phyloP scores from a whole-genome alignment of 495 filamentous ascomycete genomes.

The Melanomma pulvis-pyrius region DNA sequence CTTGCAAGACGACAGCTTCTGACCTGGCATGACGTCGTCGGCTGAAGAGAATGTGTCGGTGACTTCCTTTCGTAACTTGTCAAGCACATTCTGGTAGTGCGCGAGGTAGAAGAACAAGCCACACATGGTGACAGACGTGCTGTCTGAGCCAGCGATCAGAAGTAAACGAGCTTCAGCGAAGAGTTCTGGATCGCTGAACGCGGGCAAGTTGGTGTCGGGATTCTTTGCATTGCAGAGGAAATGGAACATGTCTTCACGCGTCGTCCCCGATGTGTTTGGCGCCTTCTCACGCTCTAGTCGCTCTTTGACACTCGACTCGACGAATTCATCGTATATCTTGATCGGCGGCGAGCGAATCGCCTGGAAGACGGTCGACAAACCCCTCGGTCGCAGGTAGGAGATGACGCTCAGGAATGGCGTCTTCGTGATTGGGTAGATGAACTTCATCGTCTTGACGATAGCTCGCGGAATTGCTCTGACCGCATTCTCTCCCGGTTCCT shows the following conservation, averaged over 20 bases:
- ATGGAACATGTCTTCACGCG: conserved; percentile 46
- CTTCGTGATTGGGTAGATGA: conserved; percentile 24
- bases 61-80: conserved; percentile 13
- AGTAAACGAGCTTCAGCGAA: conserved; percentile 36
- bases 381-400: conserved; percentile 15
- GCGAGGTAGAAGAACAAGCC: conserved; percentile 23
- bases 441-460: conserved; percentile 25
- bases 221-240: conserved; percentile 41
- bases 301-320: conserved; percentile 6
- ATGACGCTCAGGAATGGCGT: conserved; percentile 12
- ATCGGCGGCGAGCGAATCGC: not conserved
- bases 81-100: not conserved
- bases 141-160: conserved; percentile 38
- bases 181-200: conserved; percentile 23
- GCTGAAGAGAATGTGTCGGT: conserved; percentile 48
- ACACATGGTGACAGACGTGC: conserved; percentile 8
- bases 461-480: conserved; percentile 37
- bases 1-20: conserved; percentile 50
- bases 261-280: conserved; percentile 1
- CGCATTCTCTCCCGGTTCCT: conserved; percentile 23
- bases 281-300: not conserved
- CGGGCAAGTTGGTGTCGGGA: conserved; percentile 36
- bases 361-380: conserved; percentile 4
- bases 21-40: conserved; percentile 50
- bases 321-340: conserved; percentile 17